Evolutionary conservation across 352 stramenopile genomes (phyloP).

Genomic region (Pythium grandisporangium): DNA sequence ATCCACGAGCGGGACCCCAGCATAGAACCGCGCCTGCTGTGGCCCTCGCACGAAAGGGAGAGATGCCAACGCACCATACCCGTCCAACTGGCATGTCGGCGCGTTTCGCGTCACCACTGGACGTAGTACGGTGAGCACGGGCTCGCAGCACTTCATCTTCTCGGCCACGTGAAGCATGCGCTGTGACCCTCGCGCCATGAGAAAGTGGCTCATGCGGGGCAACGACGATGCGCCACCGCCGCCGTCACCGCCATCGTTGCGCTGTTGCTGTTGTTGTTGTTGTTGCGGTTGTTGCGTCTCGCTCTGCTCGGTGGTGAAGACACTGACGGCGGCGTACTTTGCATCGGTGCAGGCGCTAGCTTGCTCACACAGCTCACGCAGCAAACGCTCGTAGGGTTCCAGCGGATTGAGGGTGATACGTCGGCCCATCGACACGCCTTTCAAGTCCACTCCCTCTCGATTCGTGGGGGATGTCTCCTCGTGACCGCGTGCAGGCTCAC

Average conservation of each 20-base stretch:
- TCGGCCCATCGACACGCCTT: slow-evolving; percentile 16
- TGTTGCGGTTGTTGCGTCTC: neutral
- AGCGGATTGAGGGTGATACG: slow-evolving; percentile 19
- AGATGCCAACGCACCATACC: slow-evolving; percentile 41
- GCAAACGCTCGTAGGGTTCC: slow-evolving; percentile 36
- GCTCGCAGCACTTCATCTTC: slow-evolving; percentile 61
- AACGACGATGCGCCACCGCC: no score
- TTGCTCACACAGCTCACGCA: slow-evolving; percentile 45
- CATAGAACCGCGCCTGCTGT: slow-evolving; percentile 67
- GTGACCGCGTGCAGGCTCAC: no score
- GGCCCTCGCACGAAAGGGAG: slow-evolving; percentile 60
- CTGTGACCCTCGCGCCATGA: slow-evolving; percentile 31
- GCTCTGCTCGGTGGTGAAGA: slow-evolving; percentile 20
- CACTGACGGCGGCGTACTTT: slow-evolving; percentile 48
- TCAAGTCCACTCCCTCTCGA: no score
- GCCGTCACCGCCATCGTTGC: no score
- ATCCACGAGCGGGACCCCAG: slow-evolving; percentile 47
- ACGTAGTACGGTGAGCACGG: slow-evolving; percentile 33
- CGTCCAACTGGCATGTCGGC: slow-evolving; percentile 12
- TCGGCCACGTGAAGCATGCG: slow-evolving; percentile 47
- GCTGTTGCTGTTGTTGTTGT: no score
- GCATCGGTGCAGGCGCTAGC: slow-evolving; percentile 24
- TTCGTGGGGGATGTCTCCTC: no score
- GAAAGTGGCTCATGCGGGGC: slow-evolving; percentile 31
- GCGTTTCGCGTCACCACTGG: slow-evolving; percentile 44